These are phyloP conservation scores for Macrolepiota fuliginosa DNA, from an alignment of 768 basidiomycete genomes.

Conservation along the genomic window DNA sequence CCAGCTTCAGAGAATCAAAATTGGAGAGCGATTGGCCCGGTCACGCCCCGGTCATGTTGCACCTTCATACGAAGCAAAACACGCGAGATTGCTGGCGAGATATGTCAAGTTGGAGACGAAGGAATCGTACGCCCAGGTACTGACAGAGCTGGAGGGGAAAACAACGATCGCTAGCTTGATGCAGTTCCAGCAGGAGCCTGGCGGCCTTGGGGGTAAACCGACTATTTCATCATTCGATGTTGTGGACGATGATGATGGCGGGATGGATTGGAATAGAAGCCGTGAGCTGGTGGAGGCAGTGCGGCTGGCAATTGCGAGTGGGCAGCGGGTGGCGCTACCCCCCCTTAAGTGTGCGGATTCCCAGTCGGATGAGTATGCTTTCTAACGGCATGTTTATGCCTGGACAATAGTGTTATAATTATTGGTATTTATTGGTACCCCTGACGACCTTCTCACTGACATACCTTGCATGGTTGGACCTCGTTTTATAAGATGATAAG, in stretches of 20 bases:
- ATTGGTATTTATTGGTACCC: background rate
- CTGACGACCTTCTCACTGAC: background rate
- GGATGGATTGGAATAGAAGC: slow-evolving; percentile 36
- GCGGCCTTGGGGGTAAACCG: slow-evolving; percentile 1
- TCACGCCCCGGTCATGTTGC: slow-evolving; percentile 43
- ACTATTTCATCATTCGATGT: slow-evolving; percentile 25
- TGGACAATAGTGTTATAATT: background rate
- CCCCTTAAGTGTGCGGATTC: slow-evolving; percentile 11
- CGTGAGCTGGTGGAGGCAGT: slow-evolving; percentile 28
- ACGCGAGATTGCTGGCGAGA: slow-evolving; percentile 21
- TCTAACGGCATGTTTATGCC: background rate
- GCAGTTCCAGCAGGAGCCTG: background rate
- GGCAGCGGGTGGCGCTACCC: background rate
- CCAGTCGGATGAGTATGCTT: slow-evolving; percentile 9
- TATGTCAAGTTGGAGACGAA: slow-evolving; percentile 11
- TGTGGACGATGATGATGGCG: slow-evolving; percentile 28
- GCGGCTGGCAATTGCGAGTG: slow-evolving; percentile 11
- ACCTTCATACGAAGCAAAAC: slow-evolving; percentile 26
- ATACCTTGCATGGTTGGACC: background rate
- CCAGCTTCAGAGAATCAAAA: slow-evolving; percentile 21
- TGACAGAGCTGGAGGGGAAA: background rate
- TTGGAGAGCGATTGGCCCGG: slow-evolving; percentile 38
- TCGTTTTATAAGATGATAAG: background rate
- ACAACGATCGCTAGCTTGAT: background rate
- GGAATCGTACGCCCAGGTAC: slow-evolving; percentile 6